phyloP scores from a whole-genome alignment of 306 rosid species.

The Glycine latifolia region DNA sequence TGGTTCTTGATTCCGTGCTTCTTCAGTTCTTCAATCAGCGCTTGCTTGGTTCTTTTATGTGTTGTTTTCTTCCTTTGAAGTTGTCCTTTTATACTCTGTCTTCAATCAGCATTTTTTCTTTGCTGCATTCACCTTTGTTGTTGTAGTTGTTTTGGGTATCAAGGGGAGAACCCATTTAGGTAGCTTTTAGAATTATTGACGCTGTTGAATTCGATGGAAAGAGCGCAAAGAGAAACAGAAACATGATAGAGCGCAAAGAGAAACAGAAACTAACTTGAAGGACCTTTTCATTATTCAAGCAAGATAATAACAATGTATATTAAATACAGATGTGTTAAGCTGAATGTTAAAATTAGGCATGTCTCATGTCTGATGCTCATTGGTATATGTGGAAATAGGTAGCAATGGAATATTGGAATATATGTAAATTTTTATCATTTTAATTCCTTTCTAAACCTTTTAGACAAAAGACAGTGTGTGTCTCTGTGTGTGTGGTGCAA shows the following conservation, averaged over 20 bases:
- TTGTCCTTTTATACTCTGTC: neutral
- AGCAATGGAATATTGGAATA: neutral
- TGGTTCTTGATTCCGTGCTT: neutral
- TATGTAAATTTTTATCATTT: neutral
- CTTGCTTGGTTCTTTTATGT: neutral
- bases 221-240: neutral
- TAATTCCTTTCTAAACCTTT: neutral
- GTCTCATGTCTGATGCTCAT: neutral
- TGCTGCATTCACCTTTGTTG: neutral
- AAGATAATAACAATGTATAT: neutral
- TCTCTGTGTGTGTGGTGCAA: neutral
- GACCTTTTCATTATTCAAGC: neutral
- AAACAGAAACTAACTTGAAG: neutral
- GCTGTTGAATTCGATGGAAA: neutral
- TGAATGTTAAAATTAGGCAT: neutral
- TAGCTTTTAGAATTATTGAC: neutral
- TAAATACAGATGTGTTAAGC: neutral
- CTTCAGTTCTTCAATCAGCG: neutral
- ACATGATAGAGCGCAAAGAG: neutral
- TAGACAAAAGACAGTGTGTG: neutral
- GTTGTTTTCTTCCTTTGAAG: neutral
- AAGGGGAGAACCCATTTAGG: neutral
- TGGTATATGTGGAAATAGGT: neutral
- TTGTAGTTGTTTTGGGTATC: neutral
- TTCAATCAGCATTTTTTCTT: neutral